Evolutionary conservation across 768 basidiomycete species (phyloP).

Genomic region (Galerina sulciceps): DNA sequence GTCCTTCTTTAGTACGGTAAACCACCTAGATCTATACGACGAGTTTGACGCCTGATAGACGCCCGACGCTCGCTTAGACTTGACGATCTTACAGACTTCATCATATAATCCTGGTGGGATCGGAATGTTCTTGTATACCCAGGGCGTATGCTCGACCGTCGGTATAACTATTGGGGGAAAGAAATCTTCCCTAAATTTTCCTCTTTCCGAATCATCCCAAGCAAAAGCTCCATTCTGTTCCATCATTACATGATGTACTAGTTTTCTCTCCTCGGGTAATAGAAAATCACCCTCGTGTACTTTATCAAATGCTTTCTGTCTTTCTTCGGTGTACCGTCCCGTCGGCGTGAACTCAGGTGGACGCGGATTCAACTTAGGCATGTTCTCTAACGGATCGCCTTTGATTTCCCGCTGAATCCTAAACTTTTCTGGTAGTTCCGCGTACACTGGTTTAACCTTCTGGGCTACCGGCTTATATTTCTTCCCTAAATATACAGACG

Average conservation of each 20-base stretch:
- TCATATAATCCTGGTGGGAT: constrained; percentile 16
- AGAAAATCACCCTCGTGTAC: constrained; percentile 22
- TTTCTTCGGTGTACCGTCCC: constrained; percentile 24
- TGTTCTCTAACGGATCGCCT: constrained; percentile 27
- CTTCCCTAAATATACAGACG: constrained; percentile 1
- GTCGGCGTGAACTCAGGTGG: constrained; percentile 24
- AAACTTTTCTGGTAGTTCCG: constrained; percentile 25
- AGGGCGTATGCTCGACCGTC: constrained; percentile 10
- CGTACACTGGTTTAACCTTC: constrained; percentile 28
- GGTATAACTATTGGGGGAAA: constrained; percentile 27
- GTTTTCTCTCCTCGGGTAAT: constrained; percentile 19
- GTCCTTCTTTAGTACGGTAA: constrained; percentile 21
- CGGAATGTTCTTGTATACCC: constrained; percentile 13
- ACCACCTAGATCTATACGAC: constrained; percentile 42
- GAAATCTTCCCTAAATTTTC: constrained; percentile 35
- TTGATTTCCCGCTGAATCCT: constrained; percentile 27
- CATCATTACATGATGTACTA: constrained; percentile 37
- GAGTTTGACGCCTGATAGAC: constrained; percentile 33
- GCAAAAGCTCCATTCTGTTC: constrained; percentile 24
- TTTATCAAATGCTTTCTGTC: constrained; percentile 22
- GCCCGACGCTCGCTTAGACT: constrained; percentile 35
- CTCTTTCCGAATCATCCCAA: constrained; percentile 36
- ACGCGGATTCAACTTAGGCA: constrained; percentile 20
- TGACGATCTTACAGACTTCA: constrained; percentile 2
- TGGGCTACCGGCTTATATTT: constrained; percentile 36